phyloP scores from a whole-genome alignment of 306 rosid species.

The Dryas drummondii region DNA sequence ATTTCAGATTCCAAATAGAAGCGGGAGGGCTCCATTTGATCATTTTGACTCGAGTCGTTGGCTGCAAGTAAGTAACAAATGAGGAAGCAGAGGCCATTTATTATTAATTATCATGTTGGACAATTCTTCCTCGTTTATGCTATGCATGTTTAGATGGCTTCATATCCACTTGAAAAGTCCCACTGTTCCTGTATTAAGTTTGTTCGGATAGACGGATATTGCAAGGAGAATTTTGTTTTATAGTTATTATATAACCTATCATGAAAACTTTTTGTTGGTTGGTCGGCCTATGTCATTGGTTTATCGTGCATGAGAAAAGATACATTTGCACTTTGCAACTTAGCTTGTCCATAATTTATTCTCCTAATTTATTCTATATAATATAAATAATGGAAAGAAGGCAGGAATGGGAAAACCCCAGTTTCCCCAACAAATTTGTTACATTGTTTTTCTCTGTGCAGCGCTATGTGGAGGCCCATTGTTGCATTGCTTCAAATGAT shows the following conservation, averaged over 20 bases:
- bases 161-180: not conserved
- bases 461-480: slow-evolving; percentile 98
- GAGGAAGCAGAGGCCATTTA: not conserved
- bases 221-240: not conserved
- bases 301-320: not conserved
- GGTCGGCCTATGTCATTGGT: not conserved
- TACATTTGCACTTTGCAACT: not conserved
- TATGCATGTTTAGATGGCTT: not conserved
- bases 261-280: not conserved
- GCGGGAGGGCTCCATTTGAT: slow-evolving; percentile 83
- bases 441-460: slow-evolving; percentile 31
- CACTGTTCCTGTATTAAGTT: not conserved
- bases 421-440: slow-evolving; percentile 1
- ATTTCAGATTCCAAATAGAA: slow-evolving; percentile 75
- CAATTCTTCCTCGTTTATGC: not conserved
- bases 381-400: not conserved
- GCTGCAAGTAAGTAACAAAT: slow-evolving; percentile 83
- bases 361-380: not conserved
- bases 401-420: not conserved
- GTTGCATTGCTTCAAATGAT: slow-evolving; percentile 86
- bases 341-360: not conserved
- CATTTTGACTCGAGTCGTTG: slow-evolving; percentile 81
- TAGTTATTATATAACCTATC: not conserved
- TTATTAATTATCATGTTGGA: not conserved
- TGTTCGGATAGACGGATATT: not conserved